These are phyloP conservation scores for Huntiella decipiens DNA, from an alignment of 2,329 filamentous ascomycete species.

Conservation along the genomic window DNA sequence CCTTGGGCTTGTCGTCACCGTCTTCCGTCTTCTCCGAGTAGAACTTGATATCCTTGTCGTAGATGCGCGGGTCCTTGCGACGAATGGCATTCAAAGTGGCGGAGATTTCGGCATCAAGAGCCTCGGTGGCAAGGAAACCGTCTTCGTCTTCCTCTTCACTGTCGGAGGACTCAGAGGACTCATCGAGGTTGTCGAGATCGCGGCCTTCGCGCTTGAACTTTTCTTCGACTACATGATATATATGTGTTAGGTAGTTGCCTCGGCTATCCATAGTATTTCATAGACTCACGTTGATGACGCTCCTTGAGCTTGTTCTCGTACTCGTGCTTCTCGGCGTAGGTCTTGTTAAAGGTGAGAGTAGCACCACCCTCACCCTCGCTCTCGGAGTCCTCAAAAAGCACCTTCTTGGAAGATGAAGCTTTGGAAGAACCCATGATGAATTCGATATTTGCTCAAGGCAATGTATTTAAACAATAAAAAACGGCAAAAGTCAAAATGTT, in stretches of 20 bases:
- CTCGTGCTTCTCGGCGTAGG: constrained; percentile 78
- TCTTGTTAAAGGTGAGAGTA: constrained; percentile 68
- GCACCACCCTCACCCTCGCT: constrained; percentile 27
- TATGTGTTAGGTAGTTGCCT: neutral
- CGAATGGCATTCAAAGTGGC: constrained; percentile 75
- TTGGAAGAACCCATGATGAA: constrained; percentile 6
- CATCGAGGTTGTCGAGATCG: constrained; percentile 19
- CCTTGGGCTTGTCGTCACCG: constrained; percentile 28
- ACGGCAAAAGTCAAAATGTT: too few relatives aligned
- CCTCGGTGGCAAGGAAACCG: constrained; percentile 68
- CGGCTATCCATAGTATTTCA: neutral
- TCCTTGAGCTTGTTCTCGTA: constrained; percentile 97
- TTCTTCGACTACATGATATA: constrained; percentile 52
- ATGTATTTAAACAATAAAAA: neutral
- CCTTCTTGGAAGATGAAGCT: constrained; percentile 21
- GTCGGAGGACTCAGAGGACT: constrained; percentile 43
- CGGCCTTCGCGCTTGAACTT: constrained; percentile 58
- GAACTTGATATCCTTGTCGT: constrained; percentile 64
- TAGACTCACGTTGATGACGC: constrained; percentile 41
- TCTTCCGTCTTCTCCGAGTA: constrained; percentile 45
- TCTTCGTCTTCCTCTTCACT: constrained; percentile 81
- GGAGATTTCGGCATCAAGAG: constrained; percentile 70
- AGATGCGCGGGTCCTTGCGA: constrained; percentile 78
- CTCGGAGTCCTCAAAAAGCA: constrained; percentile 33
- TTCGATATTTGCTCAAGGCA: neutral